Conservation (phyloP, 2,329 filamentous ascomycete species). For the Pseudogymnoascus verrucosus region DNA sequence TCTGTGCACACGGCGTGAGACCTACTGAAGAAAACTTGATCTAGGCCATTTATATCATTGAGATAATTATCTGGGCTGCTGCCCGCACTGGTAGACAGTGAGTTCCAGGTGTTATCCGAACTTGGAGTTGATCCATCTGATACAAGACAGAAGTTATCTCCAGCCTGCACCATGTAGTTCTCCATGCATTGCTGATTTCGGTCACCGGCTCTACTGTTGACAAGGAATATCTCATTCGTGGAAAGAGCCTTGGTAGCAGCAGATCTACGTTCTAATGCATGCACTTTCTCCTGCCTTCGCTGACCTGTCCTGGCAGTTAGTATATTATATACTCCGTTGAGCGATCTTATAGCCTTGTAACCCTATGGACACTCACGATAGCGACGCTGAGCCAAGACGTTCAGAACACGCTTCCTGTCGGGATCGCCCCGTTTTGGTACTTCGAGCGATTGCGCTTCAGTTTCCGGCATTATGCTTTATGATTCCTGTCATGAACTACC, state of each 20-base stretch:
- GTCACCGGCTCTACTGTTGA: neutral
- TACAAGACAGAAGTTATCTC: constrained; percentile 3
- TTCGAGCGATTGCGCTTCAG: neutral
- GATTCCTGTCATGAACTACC: neutral
- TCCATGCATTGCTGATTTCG: constrained; percentile 1
- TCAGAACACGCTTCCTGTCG: constrained; percentile 12
- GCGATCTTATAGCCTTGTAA: neutral
- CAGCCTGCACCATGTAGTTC: neutral
- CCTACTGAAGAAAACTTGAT: constrained; percentile 9
- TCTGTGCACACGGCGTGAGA: neutral
- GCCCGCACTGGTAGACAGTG: neutral
- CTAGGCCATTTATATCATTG: neutral
- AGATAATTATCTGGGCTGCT: constrained; percentile 7
- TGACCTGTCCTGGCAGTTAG: constrained; percentile 9
- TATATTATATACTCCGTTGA: neutral
- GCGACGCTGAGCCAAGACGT: constrained; percentile 12
- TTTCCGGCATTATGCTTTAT: constrained; percentile 13
- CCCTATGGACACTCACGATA: constrained; percentile 10
- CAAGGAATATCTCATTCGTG: neutral
- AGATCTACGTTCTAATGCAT: constrained; percentile 11
- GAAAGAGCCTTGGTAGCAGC: neutral
- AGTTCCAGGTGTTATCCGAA: constrained; percentile 9
- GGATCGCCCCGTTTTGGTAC: constrained; percentile 8
- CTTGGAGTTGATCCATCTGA: constrained; percentile 9
- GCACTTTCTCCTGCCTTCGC: constrained; percentile 12